Evolutionary conservation across 2,329 filamentous ascomycete species (phyloP).

Genomic region (Botryotinia narcissicola): DNA sequence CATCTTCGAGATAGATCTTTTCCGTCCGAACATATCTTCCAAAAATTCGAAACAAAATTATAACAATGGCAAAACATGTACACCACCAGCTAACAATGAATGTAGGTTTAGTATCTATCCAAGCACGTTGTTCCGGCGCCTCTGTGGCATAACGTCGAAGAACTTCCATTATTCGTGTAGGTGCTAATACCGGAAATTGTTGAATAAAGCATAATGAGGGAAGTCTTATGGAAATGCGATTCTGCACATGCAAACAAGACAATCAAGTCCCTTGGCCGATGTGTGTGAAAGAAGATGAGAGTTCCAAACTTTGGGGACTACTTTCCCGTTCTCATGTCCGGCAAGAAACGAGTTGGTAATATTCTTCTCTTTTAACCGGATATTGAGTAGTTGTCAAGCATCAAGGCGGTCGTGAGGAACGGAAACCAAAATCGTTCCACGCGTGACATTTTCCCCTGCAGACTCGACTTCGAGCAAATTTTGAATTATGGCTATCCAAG

Average conservation of each 20-base stretch:
- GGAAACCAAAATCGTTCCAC: neutral
- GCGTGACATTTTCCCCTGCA: neutral
- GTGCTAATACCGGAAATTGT: neutral
- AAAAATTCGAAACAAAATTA: conserved; percentile 74
- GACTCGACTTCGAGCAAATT: conserved; percentile 10
- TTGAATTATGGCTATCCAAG: neutral
- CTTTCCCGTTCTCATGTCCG: neutral
- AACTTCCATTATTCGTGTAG: conserved; percentile 28
- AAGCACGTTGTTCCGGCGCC: conserved; percentile 30
- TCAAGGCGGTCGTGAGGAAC: neutral
- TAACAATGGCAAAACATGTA: conserved; percentile 73
- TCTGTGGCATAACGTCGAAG: conserved; percentile 28
- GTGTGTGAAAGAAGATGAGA: neutral
- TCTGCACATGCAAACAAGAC: neutral
- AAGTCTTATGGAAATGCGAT: neutral
- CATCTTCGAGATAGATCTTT: conserved; percentile 82
- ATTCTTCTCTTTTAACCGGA: neutral
- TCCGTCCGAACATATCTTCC: conserved; percentile 87
- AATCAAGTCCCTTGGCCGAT: neutral
- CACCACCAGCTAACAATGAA: conserved; percentile 95
- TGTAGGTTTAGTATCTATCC: conserved; percentile 70
- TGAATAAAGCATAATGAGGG: neutral
- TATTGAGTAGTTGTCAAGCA: neutral
- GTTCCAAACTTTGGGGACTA: neutral
- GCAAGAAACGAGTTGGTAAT: conserved; percentile 6